phyloP scores from a whole-genome alignment of 2,329 filamentous ascomycete species.

The Neodidymelliopsis sp. region DNA sequence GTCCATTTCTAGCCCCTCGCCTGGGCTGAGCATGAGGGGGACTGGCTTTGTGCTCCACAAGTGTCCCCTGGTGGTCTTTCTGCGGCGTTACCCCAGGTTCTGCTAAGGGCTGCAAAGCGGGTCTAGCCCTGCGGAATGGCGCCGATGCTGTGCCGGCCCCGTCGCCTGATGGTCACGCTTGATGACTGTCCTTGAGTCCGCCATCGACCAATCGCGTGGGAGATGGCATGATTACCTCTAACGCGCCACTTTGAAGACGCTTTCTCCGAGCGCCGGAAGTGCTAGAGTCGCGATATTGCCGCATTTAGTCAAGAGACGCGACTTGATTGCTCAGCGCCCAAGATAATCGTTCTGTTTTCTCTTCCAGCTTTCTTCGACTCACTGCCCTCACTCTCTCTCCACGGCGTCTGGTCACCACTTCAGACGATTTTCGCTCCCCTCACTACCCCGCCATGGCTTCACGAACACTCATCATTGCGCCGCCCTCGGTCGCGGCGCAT shows the following conservation, averaged over 20 bases:
- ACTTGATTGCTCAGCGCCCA: conserved; percentile 21
- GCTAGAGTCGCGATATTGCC: conserved; percentile 6
- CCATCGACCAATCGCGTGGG: conserved; percentile 10
- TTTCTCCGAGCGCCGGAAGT: conserved; percentile 19
- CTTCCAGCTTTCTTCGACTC: background rate
- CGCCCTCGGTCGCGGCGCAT: conserved; percentile 86
- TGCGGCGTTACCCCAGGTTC: conserved; percentile 20
- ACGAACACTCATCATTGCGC: conserved; percentile 84
- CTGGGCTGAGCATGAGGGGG: conserved; percentile 4
- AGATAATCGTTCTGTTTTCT: conserved; percentile 5
- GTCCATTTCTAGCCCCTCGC: background rate
- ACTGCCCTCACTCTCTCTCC: conserved; percentile 5
- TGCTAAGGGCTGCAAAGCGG: conserved; percentile 18
- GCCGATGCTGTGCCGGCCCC: conserved; percentile 7
- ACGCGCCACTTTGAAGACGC: conserved; percentile 15
- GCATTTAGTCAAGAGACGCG: conserved; percentile 16
- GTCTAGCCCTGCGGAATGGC: conserved; percentile 9
- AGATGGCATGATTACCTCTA: conserved; percentile 15
- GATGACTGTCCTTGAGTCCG: conserved; percentile 8
- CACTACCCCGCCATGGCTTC: conserved; percentile 42
- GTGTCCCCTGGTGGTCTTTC: conserved; percentile 10
- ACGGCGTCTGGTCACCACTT: background rate
- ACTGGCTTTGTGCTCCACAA: background rate
- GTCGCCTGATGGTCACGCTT: conserved; percentile 16
- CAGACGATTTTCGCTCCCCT: conserved; percentile 12